phyloP scores from a whole-genome alignment of 2,329 filamentous ascomycete genomes.

The Sphaceloma murrayae region DNA sequence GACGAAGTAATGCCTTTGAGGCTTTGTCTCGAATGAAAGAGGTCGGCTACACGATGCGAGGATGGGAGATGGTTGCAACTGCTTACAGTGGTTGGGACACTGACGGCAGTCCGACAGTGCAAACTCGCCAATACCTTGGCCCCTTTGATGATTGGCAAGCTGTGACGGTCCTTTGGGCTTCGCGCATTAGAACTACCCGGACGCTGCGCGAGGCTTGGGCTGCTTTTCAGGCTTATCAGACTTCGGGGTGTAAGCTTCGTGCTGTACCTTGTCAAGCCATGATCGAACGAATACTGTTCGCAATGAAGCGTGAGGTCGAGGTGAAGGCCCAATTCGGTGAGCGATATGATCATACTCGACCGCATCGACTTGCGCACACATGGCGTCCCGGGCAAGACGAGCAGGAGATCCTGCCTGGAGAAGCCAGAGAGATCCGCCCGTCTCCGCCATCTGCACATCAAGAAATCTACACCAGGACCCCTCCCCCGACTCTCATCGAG shows the following conservation, averaged over 20 bases:
- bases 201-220: constrained; percentile 57
- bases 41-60: constrained; percentile 45
- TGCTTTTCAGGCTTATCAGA: constrained; percentile 49
- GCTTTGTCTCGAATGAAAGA: constrained; percentile 49
- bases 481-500: constrained; percentile 49
- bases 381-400: constrained; percentile 13
- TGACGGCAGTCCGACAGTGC: constrained; percentile 53
- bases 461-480: constrained; percentile 54
- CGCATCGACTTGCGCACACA: constrained; percentile 18
- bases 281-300: constrained; percentile 45
- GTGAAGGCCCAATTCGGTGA: neutral
- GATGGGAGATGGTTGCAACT: constrained; percentile 46
- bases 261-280: constrained; percentile 47
- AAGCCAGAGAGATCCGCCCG: constrained; percentile 46
- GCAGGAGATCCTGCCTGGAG: constrained; percentile 45
- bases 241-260: constrained; percentile 27
- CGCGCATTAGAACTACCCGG: constrained; percentile 49
- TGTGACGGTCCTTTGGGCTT: constrained; percentile 41
- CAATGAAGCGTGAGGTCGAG: constrained; percentile 19
- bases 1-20: constrained; percentile 47
- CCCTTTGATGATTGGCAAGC: constrained; percentile 14
- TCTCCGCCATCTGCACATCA: constrained; percentile 51
- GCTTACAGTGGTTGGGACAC: constrained; percentile 54
- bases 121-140: constrained; percentile 43
- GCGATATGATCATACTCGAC: constrained; percentile 1